Evolutionary conservation across 1,284 basidiomycete genomes (phyloP), one percentile per base, ranked within the genome.

Genomic region (Phellinidium pouzarii): DNA sequence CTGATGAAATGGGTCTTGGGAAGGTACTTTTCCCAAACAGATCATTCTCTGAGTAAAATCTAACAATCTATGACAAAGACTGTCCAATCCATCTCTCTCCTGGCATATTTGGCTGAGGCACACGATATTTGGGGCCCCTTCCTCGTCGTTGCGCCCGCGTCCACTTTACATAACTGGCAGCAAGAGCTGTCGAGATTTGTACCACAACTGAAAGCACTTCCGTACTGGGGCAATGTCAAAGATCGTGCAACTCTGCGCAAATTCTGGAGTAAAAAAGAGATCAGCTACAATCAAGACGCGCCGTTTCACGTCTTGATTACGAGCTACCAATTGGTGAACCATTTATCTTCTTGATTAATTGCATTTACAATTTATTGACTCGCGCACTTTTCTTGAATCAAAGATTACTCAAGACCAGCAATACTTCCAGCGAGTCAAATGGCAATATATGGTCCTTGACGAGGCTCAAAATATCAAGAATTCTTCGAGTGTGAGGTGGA

Each of bases 401-500:
- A 60, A 91, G 88, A 84, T 97, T 37, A 94, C 94, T 7, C 90
- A 91, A 73, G 96, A 99, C 67, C 94, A 97, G 64, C 94, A 97
- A 65, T 98, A 99, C 71, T 97, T 99, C 69, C 91, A 96, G 66
- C 82, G 90, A 34, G 87, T 99, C 62, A 96, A 94, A 66, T 99
- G 96, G 96, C 96, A 99, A 72, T 99, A 99, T 67, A 99, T 99
- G 96, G 84, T 99, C 54, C 78, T 99, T 11, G 96, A 99, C 65
- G 96, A 99, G 70, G 96, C 96, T 8, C 96, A 99, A 70, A 98
- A 98, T 55, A 99, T 99, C 79, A 99, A 99, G 76, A 96, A 94
- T 62, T 94, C 95, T 9, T 84, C 87, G n/a, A 94, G 91, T 68
- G 91, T 91, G 23, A 82, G 96, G 45, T 99, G 96, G 96, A 99